Evolutionary conservation across 768 basidiomycete species (phyloP), one percentile per base, ranked within the genome.

Genomic region (Pleurotus tuber-regium): DNA sequence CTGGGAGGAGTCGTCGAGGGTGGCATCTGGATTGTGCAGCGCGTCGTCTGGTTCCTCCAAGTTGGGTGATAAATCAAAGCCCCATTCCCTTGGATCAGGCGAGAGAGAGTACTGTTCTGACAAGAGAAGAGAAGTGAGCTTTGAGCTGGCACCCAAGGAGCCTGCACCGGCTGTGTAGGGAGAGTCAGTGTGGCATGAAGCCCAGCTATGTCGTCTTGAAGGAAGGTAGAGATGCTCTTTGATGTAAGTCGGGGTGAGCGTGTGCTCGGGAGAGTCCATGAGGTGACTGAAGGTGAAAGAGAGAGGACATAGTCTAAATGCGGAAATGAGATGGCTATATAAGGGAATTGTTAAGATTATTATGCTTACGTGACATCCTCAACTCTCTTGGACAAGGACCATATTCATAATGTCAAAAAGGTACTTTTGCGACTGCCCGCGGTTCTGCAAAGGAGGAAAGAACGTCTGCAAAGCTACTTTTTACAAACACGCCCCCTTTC

Each of bases 1-100:
- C 30, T 69, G 73, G 44, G 69, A 66, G 44, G 69, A 66, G 52
- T 36, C 57, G 42, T 68, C 65, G 25, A 61, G 54, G 25, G 59
- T 61, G 44, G 61, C 57, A 52, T 82, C 74, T 24, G 88, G 88
- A 55, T 88, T 80, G 63, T 91, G 88, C 16, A 91, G 69, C 40
- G 79, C 79, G 63, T 91, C 89, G 62, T 90, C 88, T 4, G 80
- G 63, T 56, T 91, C 88, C 19, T 76, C 69, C 35, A 73, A 55
- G 61, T 81, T 76, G 4, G 74, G 70, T 18, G 75, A 80, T 33
- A 86, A 60, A 59, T 79, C 77, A 18, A 78, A 76, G 18, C 84
- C 83, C 87, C 87, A 89, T 19, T 70, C 68, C 14, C 78, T 74
- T 11, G 86, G 86, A 59, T 90, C 87, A 10, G 83, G 74, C 2